A percentile compares a stretch with the other conserved stretches of the same genome.
These are phyloP conservation scores for Arabidopsis arenosa DNA, from an alignment of 345 rosid species.

Conservation along the genomic window DNA sequence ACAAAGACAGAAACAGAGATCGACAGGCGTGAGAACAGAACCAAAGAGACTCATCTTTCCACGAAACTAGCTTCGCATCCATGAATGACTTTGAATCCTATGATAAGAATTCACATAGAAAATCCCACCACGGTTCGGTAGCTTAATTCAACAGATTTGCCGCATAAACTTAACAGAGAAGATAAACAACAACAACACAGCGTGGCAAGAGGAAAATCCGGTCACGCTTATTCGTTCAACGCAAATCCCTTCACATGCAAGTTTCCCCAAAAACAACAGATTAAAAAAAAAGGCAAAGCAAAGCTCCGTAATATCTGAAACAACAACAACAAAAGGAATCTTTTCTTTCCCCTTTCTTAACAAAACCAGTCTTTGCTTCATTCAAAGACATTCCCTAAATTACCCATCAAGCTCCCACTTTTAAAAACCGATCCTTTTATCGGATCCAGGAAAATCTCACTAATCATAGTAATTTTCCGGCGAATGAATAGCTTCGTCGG, in stretches of 20 bases:
- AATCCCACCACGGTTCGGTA: constrained; percentile 10
- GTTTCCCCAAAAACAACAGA: constrained; percentile 48
- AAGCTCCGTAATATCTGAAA: constrained; percentile 47
- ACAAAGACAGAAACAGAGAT: constrained; percentile 29
- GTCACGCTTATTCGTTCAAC: constrained; percentile 58
- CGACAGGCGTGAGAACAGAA: constrained; percentile 16
- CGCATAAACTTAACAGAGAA: constrained; percentile 26
- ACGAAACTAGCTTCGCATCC: constrained; percentile 32
- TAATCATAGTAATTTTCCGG: constrained; percentile 31
- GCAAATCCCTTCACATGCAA: constrained; percentile 63
- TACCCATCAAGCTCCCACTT: constrained; percentile 38
- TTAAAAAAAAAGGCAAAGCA: constrained; percentile 26
- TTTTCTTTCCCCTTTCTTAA: constrained; percentile 23
- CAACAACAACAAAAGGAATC: constrained; percentile 30
- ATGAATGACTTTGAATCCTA: constrained; percentile 25
- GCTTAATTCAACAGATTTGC: constrained; percentile 33
- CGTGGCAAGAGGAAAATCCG: constrained; percentile 39
- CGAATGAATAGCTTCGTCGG: constrained; percentile 26
- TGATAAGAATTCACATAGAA: background rate
- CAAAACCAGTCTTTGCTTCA: constrained; percentile 40
- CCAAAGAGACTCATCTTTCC: constrained; percentile 24
- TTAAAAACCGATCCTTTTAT: constrained; percentile 16
- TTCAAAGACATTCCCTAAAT: constrained; percentile 39
- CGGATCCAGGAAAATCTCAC: constrained; percentile 36
- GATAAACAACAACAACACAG: constrained; percentile 25